Base-by-base conservation (phyloP, 1,139 yeast genomes). In the Saccharomyces pastorianus region DNA sequence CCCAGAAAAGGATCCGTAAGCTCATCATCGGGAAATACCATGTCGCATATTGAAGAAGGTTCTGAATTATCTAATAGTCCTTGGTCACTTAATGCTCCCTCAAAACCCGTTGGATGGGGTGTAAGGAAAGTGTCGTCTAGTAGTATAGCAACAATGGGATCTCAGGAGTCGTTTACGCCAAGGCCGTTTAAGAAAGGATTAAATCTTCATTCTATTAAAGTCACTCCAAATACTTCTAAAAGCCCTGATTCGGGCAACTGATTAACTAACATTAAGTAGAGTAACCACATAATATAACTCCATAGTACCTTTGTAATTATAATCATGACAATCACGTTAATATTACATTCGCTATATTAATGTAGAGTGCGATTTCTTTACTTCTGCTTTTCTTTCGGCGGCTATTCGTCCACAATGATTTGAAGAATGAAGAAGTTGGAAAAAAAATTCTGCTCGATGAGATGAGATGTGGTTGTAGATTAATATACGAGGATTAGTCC, bases 171-270 rank as follows among this genome's bases (percentile, higher is more conserved):
- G 4, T 41, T 49, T 27, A 50, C 48, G n/a, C 50, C 58, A 27
- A 56, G 57, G 23, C 56, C 56, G 7, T 28, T 60, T 27, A 60
- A 58, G 48, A 60, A 52, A 41, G 65, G 65, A 11, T 51, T 53
- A 25, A 53, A 51, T 20, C 34, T 53, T 34, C 49, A 53, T 29
- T 46, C 55, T 20, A 44, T 53, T 13, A 50, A 50, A 28, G 47
- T 49, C 17, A 41, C 46, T 34, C 42, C 51, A 26, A 47, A 49
- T 13, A 49, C 34, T 38, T 28, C 48, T 6, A 32, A 32, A 32
- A 32, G 38, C 38, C 38, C 38, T 32, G 38, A 32, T 13, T 32
- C 14, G 3, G 38, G 38, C 2, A 32, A 13, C 38, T 32, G 38
- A 31, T 13, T 31, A 31, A 32, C 20, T 32, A 27, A 17, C n/a